Conservation (phyloP, 495 filamentous ascomycete species). For the Thermochaetoides thermophila region DNA sequence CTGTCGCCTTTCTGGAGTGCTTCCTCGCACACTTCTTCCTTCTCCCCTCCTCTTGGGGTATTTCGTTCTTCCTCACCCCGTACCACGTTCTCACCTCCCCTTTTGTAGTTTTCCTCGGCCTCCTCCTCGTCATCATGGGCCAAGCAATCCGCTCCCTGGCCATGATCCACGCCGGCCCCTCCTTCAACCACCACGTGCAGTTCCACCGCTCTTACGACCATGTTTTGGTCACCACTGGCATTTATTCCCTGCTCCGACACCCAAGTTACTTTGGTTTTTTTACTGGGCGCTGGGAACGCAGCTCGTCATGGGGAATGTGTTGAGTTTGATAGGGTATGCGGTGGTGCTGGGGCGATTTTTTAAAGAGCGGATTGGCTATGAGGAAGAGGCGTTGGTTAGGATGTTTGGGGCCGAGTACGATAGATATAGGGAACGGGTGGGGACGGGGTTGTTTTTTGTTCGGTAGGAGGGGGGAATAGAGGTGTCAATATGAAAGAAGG, state of each 20-base stretch:
- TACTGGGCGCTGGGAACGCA: conserved; percentile 97
- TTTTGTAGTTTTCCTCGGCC: conserved; percentile 33
- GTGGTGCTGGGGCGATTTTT: conserved; percentile 80
- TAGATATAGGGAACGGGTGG: conserved; percentile 51
- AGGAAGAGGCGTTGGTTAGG: conserved; percentile 58
- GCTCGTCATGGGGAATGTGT: conserved; percentile 67
- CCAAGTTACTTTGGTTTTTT: conserved; percentile 93
- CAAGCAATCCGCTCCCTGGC: conserved; percentile 61
- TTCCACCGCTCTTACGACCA: conserved; percentile 49
- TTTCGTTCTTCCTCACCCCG: too few species aligned
- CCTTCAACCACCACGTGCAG: conserved; percentile 85
- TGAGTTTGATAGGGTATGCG: conserved; percentile 62
- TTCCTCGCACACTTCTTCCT: conserved; percentile 41
- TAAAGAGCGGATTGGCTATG: conserved; percentile 49
- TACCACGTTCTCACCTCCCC: conserved; percentile 34
- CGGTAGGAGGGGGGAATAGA: conserved; percentile 1
- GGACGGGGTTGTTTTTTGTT: conserved; percentile 59
- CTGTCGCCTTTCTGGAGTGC: conserved; percentile 56
- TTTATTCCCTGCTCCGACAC: conserved; percentile 52
- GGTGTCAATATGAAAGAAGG: too few species aligned
- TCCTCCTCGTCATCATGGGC: conserved; percentile 50
- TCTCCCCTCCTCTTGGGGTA: too few species aligned
- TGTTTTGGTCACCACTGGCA: conserved; percentile 60
- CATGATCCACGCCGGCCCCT: conserved; percentile 78
- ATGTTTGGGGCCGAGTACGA: conserved; percentile 84